Base-by-base conservation (phyloP, 2,329 filamentous ascomycete genomes). In the Escovopsis weberi region DNA sequence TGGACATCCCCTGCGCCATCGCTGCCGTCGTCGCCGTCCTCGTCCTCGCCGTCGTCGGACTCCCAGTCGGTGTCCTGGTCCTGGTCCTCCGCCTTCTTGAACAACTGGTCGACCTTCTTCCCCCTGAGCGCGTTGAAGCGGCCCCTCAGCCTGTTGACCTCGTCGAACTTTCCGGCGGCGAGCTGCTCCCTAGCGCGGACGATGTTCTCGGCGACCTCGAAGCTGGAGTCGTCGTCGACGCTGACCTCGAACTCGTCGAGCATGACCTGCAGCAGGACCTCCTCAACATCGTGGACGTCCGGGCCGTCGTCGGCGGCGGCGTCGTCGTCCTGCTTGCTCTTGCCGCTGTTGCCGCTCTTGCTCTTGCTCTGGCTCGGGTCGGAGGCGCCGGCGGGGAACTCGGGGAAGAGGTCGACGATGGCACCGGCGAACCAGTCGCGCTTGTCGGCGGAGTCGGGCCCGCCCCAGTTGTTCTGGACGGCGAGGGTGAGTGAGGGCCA, bases 371-470 rank as follows among this genome's bases (percentile, higher is more conserved):
- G 28, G 11, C 49, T 52, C 39, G 49, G 55, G 38, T 48, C 50
- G 35, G 51, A 49, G 38, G 55, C 51, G 9, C 57, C 50, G 42
- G 65, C 61, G 44, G 65, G 64, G 50, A 94, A 76, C 50, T 87
- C 74, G 19, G 69, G 68, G 52, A 95, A 82, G 48, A 94, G 76
- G 26, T 94, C 85, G 45, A 80, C 82, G 42, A 96, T 72, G 37
- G 83, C 84, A 49, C 87, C 88, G 41, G 85, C 89, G 55, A 98
- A 85, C 89, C 88, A 96, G 70, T 94, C 89, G 55, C 89, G 83
- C 68, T 96, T 96, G 63, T 93, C 86, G 47, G 71, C 62, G 19
- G 79, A 82, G 56, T 86, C 79, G 35, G 85, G 78, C 2, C 89
- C 91, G 54, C 89, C 91, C 82, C 88, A 94, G 64, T 78, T 72